These are phyloP conservation scores for Neonectria hederae DNA, from an alignment of 2,329 filamentous ascomycete species.

Conservation along the genomic window DNA sequence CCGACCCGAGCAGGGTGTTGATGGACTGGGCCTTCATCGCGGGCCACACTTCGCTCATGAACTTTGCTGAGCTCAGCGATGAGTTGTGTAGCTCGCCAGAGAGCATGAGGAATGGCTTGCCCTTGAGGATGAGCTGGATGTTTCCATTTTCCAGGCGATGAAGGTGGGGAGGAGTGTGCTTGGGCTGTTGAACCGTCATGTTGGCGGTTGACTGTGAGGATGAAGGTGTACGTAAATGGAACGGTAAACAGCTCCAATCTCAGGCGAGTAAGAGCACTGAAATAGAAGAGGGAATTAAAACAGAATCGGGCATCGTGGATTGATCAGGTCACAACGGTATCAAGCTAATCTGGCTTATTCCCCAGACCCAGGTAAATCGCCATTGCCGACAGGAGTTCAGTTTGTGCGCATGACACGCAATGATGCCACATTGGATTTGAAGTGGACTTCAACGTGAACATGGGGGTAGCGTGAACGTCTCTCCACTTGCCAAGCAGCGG, in stretches of 20 bases:
- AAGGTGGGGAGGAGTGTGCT: conserved; percentile 28
- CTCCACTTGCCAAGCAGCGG: conserved; percentile 6
- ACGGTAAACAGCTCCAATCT: not conserved
- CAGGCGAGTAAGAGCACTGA: not conserved
- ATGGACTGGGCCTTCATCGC: conserved; percentile 46
- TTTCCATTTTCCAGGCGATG: conserved; percentile 39
- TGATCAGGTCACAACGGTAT: not conserved
- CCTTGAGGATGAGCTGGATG: conserved; percentile 49
- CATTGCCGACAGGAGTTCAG: not conserved
- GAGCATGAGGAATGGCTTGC: conserved; percentile 50
- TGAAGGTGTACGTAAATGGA: not conserved
- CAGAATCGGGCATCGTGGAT: not conserved
- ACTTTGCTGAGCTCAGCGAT: conserved; percentile 46
- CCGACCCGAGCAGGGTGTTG: conserved; percentile 50
- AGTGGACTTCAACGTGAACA: not conserved
- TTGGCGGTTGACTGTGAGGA: not conserved
- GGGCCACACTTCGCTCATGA: conserved; percentile 46
- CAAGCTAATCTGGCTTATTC: not conserved
- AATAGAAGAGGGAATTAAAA: conserved; percentile 14
- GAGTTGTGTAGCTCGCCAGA: conserved; percentile 50
- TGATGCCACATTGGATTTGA: conserved; percentile 4
- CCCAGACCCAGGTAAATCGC: not conserved
- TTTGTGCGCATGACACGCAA: conserved; percentile 5
- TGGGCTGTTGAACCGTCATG: conserved; percentile 22
- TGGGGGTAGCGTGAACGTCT: not conserved